These are phyloP conservation scores for Pseudozyma tsukubaensis DNA, from an alignment of 1,284 basidiomycete species.

Conservation along the genomic window DNA sequence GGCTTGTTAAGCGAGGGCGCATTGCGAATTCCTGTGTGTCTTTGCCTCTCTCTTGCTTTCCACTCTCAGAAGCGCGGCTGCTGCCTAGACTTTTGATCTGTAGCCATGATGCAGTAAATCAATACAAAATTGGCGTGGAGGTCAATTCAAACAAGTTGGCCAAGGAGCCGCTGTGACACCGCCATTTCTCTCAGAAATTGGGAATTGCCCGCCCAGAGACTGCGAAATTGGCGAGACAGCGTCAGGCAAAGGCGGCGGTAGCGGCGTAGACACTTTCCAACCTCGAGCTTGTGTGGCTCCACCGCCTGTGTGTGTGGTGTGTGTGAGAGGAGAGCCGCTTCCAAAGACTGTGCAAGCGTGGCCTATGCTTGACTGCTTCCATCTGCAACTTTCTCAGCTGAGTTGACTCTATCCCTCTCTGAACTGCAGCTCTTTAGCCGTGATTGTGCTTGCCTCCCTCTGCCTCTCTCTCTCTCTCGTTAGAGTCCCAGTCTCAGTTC, in stretches of 20 bases:
- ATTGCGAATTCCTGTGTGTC: constrained; percentile 4
- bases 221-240: too few relatives aligned
- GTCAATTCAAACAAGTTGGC: neutral
- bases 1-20: constrained; percentile 8
- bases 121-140: constrained; percentile 7
- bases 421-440: neutral
- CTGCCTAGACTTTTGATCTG: neutral
- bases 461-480: neutral
- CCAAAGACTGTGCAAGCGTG: neutral
- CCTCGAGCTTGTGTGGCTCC: too few relatives aligned
- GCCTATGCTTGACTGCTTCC: neutral
- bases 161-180: neutral
- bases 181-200: too few relatives aligned
- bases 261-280: neutral
- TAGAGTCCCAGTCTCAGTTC: neutral
- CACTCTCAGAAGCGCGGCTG: neutral
- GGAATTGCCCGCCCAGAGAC: too few relatives aligned
- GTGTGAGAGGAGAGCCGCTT: too few relatives aligned
- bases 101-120: neutral
- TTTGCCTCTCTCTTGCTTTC: neutral
- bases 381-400: neutral
- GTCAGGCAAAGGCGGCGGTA: too few relatives aligned
- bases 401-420: neutral
- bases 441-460: neutral
- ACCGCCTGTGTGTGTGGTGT: too few relatives aligned